Percentiles rank a stretch among this genome's conserved stretches.
These are phyloP conservation scores for Endocladia muricata DNA, from an alignment of 31 red algal genomes.

Conservation along the genomic window DNA sequence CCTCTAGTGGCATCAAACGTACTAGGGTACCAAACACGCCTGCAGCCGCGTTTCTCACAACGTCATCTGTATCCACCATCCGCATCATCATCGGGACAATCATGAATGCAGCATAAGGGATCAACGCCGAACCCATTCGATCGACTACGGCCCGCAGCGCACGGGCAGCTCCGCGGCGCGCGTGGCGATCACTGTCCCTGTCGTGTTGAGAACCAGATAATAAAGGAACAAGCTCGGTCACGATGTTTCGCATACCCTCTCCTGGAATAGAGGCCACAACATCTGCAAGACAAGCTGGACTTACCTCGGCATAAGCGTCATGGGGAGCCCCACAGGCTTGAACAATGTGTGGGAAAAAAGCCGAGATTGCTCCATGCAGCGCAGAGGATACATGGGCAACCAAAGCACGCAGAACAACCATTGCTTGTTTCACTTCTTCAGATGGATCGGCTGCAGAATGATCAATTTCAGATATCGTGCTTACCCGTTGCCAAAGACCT, in stretches of 20 bases:
- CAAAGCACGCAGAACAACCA: conserved; percentile 62
- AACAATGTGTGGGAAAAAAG: conserved; percentile 58
- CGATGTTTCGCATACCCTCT: conserved; percentile 73
- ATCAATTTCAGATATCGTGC: too few species aligned
- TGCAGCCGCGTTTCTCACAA: conserved; percentile 72
- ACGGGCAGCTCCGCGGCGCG: conserved; percentile 60
- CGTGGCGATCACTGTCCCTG: conserved; percentile 22
- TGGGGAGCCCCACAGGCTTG: conserved; percentile 37
- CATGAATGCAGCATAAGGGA: conserved; percentile 94
- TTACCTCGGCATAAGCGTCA: conserved; percentile 12
- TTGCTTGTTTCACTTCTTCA: conserved; percentile 40
- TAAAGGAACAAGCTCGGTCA: conserved; percentile 72
- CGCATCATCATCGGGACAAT: conserved; percentile 90
- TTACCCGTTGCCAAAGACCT: conserved; percentile 65
- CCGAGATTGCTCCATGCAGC: conserved; percentile 30
- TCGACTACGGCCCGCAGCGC: conserved; percentile 72
- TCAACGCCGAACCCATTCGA: conserved; percentile 57
- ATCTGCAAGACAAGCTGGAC: conserved; percentile 70
- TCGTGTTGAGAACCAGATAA: conserved; percentile 50
- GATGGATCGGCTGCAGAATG: neutral
- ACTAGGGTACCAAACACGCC: conserved; percentile 84
- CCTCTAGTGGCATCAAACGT: conserved; percentile 93
- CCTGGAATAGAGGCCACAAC: conserved; percentile 61
- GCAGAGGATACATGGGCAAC: conserved; percentile 15
- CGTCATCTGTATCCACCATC: conserved; percentile 90